Conservation (phyloP, 768 basidiomycete genomes). For the Dentipellis sp. region DNA sequence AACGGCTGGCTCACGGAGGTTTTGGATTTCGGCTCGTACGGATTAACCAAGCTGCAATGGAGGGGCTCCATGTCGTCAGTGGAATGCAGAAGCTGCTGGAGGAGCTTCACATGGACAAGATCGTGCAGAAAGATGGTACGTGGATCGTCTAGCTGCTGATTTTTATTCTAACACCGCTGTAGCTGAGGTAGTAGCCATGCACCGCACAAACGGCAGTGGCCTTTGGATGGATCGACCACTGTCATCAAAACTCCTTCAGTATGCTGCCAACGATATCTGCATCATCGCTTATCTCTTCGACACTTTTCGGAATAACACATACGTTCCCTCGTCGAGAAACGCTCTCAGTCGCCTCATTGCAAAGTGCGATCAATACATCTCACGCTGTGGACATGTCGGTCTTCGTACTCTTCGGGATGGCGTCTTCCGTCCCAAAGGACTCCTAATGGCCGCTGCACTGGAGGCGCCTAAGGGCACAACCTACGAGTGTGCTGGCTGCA, state of each 20-base stretch:
- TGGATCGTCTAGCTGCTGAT: background rate
- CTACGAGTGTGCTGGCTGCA: background rate
- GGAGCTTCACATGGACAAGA: constrained; percentile 16
- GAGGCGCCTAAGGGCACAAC: constrained; percentile 2
- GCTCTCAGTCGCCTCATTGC: constrained; percentile 3
- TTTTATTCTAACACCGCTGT: background rate
- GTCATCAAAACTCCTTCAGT: constrained; percentile 24
- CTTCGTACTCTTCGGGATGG: constrained; percentile 4
- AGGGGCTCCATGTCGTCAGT: constrained; percentile 24
- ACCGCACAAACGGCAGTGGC: constrained; percentile 19
- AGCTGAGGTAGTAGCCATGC: constrained; percentile 30
- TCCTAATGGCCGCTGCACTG: constrained; percentile 15
- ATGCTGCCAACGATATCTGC: constrained; percentile 34
- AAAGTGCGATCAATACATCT: constrained; percentile 15
- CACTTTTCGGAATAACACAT: constrained; percentile 19
- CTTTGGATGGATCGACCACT: constrained; percentile 31
- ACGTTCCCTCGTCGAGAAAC: constrained; percentile 5
- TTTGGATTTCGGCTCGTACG: constrained; percentile 18
- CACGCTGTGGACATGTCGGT: constrained; percentile 7
- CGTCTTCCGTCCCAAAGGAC: constrained; percentile 7
- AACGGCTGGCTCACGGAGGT: constrained; percentile 18
- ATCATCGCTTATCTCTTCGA: constrained; percentile 28
- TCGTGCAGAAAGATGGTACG: constrained; percentile 26
- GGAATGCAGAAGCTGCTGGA: constrained; percentile 28
- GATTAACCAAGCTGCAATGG: constrained; percentile 18